Conservation (phyloP, 75 land plant genomes). For the Sequoia sempervirens region DNA sequence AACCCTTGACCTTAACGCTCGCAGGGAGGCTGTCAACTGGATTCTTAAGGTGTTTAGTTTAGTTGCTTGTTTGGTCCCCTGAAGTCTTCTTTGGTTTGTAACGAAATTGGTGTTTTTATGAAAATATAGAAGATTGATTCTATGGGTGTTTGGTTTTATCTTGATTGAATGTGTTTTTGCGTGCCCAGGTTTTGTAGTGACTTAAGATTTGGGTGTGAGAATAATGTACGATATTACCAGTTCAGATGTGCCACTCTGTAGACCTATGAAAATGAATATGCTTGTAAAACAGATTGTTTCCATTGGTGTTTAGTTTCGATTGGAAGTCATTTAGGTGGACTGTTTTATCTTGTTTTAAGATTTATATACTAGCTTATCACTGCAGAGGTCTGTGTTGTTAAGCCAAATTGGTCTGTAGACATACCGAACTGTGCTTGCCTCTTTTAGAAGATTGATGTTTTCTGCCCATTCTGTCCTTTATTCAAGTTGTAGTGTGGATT, state of each 20-base stretch:
- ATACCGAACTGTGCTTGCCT: background rate
- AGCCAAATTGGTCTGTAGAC: background rate
- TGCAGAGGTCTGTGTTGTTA: background rate
- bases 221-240: background rate
- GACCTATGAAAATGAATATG: background rate
- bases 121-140: background rate
- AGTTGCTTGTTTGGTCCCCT: background rate
- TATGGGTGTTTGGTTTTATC: background rate
- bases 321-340: background rate
- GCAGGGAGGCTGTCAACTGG: constrained; percentile 33
- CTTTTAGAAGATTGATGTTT: background rate
- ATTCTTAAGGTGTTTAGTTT: constrained; percentile 32
- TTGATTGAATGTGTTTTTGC: background rate
- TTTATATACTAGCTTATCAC: background rate
- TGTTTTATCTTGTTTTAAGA: background rate
- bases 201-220: background rate
- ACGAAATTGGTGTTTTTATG: background rate
- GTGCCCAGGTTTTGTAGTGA: background rate
- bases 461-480: background rate
- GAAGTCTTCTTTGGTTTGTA: background rate
- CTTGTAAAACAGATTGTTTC: background rate
- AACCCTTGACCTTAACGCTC: constrained; percentile 28
- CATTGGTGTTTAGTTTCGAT: background rate
- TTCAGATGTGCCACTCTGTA: background rate
- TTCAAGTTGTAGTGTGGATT: background rate